Base-by-base conservation (phyloP, 1,284 basidiomycete genomes). In the Ganoderma sinense region DNA sequence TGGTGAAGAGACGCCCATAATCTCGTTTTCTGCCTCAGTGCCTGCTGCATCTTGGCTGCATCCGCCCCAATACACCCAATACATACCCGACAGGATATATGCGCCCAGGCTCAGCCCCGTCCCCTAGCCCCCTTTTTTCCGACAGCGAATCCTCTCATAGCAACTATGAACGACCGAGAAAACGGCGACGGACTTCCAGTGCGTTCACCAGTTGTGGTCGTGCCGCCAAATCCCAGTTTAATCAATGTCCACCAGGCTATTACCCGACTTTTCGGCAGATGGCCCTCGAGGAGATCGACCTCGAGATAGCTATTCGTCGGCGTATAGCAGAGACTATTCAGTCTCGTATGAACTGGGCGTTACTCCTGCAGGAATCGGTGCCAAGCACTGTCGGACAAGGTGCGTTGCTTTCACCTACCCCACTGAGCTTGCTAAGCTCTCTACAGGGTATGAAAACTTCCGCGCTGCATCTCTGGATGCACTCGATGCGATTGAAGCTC, bases 271-370 rank as follows among this genome's bases (percentile, higher is more conserved):
- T 53, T 23, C 73, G 76, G 53, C 80, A 78, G 62, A 62, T 82
- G 11, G 66, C 80, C 10, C 76, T 82, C 1, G 83, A 88, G 66
- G 90, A 94, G 75, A 78, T 94, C 29, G 85, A 89, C 75, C 78
- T 91, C 36, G 92, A 94, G 76, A 88, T 94, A 53, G 82, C 85
- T 4, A 75, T 93, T 20, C 85, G 89, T 64, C 78, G 86, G 69
- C 85, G 89, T 64, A 79, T 94, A 60, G 82, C 83, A 26, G 81
- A 85, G 41, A 88, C 88, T 3, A 78, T 91, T 7, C 83, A 90
- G 73, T 86, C 88, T 16, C 86, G 92, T 59, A 87, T 94, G 41
- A 83, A 86, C 67, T 94, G 92, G 92, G 91, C 91, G 33, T 75
- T 85, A 33, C 74, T 86, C 23, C 78, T 94, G 61, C 84, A 89